Evolutionary conservation across 2,329 filamentous ascomycete genomes (phyloP), one percentile per base, ranked within the genome.

Genomic region (Colletotrichum destructivum): DNA sequence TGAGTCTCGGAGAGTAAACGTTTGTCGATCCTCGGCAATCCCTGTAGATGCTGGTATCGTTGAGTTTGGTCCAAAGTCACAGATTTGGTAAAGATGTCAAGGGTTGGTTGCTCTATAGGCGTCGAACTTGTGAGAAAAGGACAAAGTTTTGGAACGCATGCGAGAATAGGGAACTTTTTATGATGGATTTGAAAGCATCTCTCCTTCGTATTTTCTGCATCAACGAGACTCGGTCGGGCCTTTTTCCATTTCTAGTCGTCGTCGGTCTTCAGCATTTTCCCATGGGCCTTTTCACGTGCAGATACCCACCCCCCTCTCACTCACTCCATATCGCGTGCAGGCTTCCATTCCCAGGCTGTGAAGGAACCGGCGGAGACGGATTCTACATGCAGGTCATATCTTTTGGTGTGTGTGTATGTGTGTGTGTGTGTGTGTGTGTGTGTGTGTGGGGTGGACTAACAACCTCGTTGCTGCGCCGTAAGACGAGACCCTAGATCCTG

Each of bases 371-470:
- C 26, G 65, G 65, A 69, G 26, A 42, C 46, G 31, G 51, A 16
- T 21, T 52, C 51, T 15, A 42, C 38, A 59, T 72, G 69, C 69
- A 72, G 13, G 40, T 46, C 31, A 15, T 15, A 16, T 16, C 18
- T 23, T 47, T 38, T 11, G 35, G 35, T 38, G 35, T 38, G 35
- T 11, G 35, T 35, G 8, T 35, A 9, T 35, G 9, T 35, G 35
- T 35, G 6, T 31, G 31, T 62, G 69, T 35, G 69, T 47, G 69
- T 23, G 23, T 23, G 23, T 23, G 23, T 23, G 23, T 31, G 61
- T 64, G 67, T 62, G 69, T 40, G 69, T 47, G 69, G 61, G 54
- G 65, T 12, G n/a, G 57, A 38, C 35, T 59, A 18, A 40, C 56
- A 18, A 52, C 23, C 26, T 55, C 54, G n/a, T 9, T 54, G 35